Evolutionary conservation across 768 basidiomycete genomes (phyloP).

Genomic region (Trichaptum fuscoviolaceum): DNA sequence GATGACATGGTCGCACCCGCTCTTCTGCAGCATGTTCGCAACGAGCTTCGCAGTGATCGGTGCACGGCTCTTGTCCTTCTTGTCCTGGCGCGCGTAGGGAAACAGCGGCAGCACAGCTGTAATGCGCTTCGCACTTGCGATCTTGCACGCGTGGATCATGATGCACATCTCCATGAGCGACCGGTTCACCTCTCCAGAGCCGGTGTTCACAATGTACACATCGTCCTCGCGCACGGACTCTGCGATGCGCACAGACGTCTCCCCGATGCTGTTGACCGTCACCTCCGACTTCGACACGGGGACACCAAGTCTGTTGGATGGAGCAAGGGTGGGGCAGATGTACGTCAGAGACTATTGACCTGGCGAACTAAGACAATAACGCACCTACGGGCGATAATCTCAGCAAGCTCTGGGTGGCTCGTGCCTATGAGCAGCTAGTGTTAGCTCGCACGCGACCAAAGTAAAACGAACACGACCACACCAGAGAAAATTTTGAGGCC

Average conservation of each 20-base stretch:
- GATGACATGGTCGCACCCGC: conserved; percentile 95
- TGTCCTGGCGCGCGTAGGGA: conserved; percentile 97
- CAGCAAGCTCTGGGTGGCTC: conserved; percentile 92
- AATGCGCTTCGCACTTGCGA: conserved; percentile 96
- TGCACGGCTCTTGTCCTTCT: conserved; percentile 98
- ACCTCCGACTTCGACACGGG: conserved; percentile 85
- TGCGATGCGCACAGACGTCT: conserved; percentile 80
- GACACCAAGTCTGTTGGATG: conserved; percentile 69
- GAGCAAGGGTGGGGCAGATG: conserved; percentile 20
- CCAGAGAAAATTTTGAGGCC: conserved; percentile 59
- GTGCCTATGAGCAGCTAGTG: conserved; percentile 52
- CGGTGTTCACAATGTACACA: conserved; percentile 97
- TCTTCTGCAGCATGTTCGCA: conserved; percentile 92
- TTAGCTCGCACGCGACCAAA: conserved; percentile 4
- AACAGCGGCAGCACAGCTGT: conserved; percentile 98
- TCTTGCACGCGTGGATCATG: conserved; percentile 99
- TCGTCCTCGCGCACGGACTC: conserved; percentile 98
- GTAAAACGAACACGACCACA: conserved; percentile 28
- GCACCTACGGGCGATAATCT: conserved; percentile 90
- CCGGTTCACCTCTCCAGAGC: conserved; percentile 82
- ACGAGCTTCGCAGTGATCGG: conserved; percentile 98
- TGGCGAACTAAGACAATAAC: conserved; percentile 13
- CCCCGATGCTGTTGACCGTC: conserved; percentile 78
- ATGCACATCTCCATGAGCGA: conserved; percentile 98
- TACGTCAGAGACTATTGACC: conserved; percentile 15